These are phyloP conservation scores for Blastosporella zonata DNA, from an alignment of 1,284 basidiomycete genomes.

Conservation along the genomic window DNA sequence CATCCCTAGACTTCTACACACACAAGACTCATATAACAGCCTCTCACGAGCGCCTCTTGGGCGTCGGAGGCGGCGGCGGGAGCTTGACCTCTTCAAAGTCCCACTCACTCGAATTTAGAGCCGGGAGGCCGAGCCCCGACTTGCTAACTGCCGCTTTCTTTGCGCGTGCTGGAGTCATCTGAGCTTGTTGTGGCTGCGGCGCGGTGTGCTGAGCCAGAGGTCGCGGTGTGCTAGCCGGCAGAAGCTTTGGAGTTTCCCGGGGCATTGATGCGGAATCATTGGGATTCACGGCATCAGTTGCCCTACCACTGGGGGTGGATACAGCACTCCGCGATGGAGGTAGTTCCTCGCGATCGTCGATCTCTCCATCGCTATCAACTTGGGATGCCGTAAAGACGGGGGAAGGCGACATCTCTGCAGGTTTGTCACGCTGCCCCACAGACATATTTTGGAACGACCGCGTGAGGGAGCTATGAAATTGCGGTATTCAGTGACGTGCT, in stretches of 20 bases:
- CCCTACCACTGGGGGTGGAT: background rate
- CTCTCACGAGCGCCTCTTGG: background rate
- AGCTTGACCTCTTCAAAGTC: conserved; percentile 40
- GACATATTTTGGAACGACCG: conserved; percentile 39
- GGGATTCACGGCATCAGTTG: too few species aligned
- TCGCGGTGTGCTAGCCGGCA: background rate
- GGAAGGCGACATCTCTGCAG: background rate
- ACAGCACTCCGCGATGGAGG: background rate
- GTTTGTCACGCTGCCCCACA: conserved; percentile 22
- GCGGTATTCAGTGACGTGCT: conserved; percentile 1
- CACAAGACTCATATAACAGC: too few species aligned
- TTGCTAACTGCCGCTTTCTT: conserved; percentile 9
- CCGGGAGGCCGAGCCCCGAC: conserved; percentile 29
- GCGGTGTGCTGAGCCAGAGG: background rate
- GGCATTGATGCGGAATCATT: too few species aligned
- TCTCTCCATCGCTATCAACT: background rate
- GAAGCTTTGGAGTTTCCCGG: too few species aligned
- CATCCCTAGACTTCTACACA: background rate
- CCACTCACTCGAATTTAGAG: conserved; percentile 40
- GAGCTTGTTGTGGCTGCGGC: background rate
- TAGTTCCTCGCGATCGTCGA: background rate
- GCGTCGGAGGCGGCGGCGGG: conserved; percentile 29
- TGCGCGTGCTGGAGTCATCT: background rate
- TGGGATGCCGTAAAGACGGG: background rate
- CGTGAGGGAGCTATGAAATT: conserved; percentile 30